Percentiles rank a stretch among this genome's conserved stretches.
Conservation (phyloP, 2,329 filamentous ascomycete species). For the Epicoccum sorghinum region DNA sequence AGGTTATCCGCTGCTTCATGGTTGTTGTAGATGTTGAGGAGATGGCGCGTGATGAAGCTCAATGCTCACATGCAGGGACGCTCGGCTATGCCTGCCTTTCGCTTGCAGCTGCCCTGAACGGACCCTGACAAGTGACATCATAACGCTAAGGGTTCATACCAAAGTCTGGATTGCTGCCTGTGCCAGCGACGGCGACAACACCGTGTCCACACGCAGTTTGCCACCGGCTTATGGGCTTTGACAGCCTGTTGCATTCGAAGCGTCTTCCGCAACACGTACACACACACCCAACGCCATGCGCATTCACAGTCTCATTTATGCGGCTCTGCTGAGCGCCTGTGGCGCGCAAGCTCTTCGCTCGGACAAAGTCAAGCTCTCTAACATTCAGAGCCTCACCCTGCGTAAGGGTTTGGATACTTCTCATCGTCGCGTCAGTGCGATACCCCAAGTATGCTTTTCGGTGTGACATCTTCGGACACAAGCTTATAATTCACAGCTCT, state of each 20-base stretch:
- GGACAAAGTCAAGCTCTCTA: slow-evolving; percentile 65
- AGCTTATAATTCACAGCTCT: slow-evolving; percentile 58
- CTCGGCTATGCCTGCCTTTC: slow-evolving; percentile 7
- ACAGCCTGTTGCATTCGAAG: not conserved
- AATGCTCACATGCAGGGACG: slow-evolving; percentile 7
- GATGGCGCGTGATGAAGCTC: slow-evolving; percentile 16
- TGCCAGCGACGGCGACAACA: slow-evolving; percentile 15
- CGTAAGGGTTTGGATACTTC: slow-evolving; percentile 71
- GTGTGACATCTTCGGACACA: not conserved
- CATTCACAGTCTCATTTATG: slow-evolving; percentile 34
- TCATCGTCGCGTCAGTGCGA: slow-evolving; percentile 74
- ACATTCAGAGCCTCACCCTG: slow-evolving; percentile 80
- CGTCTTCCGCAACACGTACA: not conserved
- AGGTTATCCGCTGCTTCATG: slow-evolving; percentile 81
- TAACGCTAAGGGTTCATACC: slow-evolving; percentile 16
- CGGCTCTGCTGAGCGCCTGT: slow-evolving; percentile 41
- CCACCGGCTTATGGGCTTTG: slow-evolving; percentile 22
- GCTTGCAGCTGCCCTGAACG: not conserved
- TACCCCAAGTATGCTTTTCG: slow-evolving; percentile 62
- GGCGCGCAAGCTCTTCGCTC: slow-evolving; percentile 41
- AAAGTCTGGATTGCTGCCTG: slow-evolving; percentile 24
- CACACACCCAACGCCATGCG: slow-evolving; percentile 33
- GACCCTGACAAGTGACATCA: slow-evolving; percentile 22
- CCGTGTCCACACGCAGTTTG: slow-evolving; percentile 35
- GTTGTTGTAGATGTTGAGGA: slow-evolving; percentile 19